These are phyloP conservation scores for Sophora flavescens DNA, from an alignment of 306 rosid species.

Conservation along the genomic window DNA sequence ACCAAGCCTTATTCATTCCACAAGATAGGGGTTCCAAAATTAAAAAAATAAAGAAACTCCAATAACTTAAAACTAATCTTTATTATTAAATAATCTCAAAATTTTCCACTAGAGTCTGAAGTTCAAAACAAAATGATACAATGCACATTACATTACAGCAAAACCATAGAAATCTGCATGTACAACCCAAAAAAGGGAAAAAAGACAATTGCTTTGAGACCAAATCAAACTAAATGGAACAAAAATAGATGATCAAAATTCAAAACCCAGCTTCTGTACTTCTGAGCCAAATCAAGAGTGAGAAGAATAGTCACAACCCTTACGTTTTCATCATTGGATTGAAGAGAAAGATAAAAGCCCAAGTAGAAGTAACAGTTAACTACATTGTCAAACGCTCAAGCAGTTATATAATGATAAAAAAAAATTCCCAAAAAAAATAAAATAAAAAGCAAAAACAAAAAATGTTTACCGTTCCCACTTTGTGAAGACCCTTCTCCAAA, in stretches of 20 bases:
- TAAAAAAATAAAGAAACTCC: neutral
- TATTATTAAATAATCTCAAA: neutral
- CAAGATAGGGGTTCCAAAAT: neutral
- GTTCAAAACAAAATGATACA: neutral
- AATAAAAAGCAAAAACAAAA: too few relatives aligned
- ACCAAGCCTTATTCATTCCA: neutral
- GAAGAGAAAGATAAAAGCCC: neutral
- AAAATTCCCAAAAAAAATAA: neutral
- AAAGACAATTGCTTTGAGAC: neutral
- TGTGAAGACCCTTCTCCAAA: constrained; percentile 81
- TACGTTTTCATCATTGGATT: neutral
- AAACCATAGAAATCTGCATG: constrained; percentile 4
- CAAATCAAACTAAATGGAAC: neutral
- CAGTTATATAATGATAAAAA: neutral
- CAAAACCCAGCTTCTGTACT: neutral
- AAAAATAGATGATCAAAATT: neutral
- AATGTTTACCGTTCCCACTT: constrained; percentile 68
- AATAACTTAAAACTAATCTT: neutral
- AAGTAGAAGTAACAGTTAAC: neutral
- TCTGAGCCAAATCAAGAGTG: neutral
- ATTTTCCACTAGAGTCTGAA: neutral
- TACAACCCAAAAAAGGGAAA: neutral
- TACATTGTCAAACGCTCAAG: constrained; percentile 21
- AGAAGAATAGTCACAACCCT: neutral
- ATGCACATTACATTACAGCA: neutral